Evolutionary conservation across 2,329 filamentous ascomycete genomes (phyloP).

Genomic region (Alternaria novae-zelandiae): DNA sequence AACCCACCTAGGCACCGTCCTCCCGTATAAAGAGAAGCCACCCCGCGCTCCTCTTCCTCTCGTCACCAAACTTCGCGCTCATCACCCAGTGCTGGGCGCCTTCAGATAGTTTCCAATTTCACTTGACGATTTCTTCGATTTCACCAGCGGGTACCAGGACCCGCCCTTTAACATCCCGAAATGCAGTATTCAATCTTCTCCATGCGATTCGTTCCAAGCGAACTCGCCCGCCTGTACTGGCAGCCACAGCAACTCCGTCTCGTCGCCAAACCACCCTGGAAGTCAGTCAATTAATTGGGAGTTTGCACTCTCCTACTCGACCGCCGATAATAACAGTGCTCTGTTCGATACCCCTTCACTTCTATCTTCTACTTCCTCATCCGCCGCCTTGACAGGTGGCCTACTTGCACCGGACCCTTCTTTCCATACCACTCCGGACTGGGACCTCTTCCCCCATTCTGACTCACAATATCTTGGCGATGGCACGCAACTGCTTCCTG

Average conservation of each 20-base stretch:
- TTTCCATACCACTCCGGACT: constrained; percentile 30
- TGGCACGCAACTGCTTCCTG: constrained; percentile 25
- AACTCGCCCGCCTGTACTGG: constrained; percentile 30
- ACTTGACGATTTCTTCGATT: constrained; percentile 46
- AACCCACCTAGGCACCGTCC: constrained; percentile 1
- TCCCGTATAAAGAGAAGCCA: constrained; percentile 28
- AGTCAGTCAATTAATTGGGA: constrained; percentile 37
- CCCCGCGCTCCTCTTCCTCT: constrained; percentile 21
- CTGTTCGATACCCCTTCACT: constrained; percentile 26
- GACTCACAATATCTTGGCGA: constrained; percentile 32
- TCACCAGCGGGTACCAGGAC: constrained; percentile 44
- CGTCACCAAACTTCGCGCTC: constrained; percentile 40
- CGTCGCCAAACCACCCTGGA: constrained; percentile 33
- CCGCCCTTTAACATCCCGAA: constrained; percentile 40
- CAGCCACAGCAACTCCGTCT: constrained; percentile 31
- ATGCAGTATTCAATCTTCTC: constrained; percentile 36
- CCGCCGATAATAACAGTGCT: constrained; percentile 25
- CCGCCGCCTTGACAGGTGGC: constrained; percentile 24
- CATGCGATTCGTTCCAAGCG: constrained; percentile 31
- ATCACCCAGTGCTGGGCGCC: constrained; percentile 45
- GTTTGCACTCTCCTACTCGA: constrained; percentile 32
- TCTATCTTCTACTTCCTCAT: constrained; percentile 31
- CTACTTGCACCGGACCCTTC: constrained; percentile 24
- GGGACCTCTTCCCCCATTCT: constrained; percentile 31
- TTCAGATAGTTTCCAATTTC: constrained; percentile 42